Conservation (phyloP, 2,329 filamentous ascomycete genomes). For the Macrophomina pseudophaseolina region DNA sequence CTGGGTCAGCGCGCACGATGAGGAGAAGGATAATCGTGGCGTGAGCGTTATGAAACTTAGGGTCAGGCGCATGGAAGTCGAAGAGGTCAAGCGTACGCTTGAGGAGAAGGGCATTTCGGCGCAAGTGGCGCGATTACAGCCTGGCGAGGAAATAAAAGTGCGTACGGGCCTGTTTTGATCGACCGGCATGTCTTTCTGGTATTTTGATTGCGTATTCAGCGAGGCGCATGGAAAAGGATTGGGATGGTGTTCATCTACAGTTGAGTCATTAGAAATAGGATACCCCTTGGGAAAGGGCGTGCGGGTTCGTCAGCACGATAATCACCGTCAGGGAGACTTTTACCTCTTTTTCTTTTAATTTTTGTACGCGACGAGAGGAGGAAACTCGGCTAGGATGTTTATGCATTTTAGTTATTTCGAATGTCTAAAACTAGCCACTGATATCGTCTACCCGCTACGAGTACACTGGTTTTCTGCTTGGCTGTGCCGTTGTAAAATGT, state of each 20-base stretch:
- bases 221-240: not conserved
- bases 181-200: no score
- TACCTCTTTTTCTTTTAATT: no score
- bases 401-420: no score
- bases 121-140: constrained; percentile 4
- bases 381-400: no score
- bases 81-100: constrained; percentile 53
- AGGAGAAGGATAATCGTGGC: constrained; percentile 62
- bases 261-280: not conserved
- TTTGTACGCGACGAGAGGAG: no score
- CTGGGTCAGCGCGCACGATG: constrained; percentile 69
- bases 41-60: constrained; percentile 58
- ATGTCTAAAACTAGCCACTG: no score
- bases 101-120: constrained; percentile 25
- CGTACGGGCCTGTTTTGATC: not conserved
- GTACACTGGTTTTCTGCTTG: no score
- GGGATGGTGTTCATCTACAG: not conserved
- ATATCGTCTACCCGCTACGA: no score
- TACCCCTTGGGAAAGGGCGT: not conserved
- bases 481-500: no score
- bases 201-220: not conserved
- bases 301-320: not conserved
- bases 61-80: constrained; percentile 50
- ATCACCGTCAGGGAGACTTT: no score
- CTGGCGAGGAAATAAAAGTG: constrained; percentile 14